Evolutionary conservation across 148 eudicot genomes (phyloP), one percentile per base, ranked within the genome.

Genomic region (Amaranthus hypochondriacus): DNA sequence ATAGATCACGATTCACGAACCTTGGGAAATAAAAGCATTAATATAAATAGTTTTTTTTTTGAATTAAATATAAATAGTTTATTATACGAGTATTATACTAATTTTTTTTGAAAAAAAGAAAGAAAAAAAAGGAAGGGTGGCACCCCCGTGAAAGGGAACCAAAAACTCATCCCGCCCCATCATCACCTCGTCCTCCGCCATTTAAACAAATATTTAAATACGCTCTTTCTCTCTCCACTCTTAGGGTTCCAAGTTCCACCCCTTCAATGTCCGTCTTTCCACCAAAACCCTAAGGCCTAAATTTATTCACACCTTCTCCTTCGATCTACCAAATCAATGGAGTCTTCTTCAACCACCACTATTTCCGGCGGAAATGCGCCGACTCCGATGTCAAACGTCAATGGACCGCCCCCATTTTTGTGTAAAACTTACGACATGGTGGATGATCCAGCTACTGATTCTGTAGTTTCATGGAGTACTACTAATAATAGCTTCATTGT

Each of bases 361-460:
- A 46, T 63, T 15, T 3, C 46, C 6, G 51, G 12, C 73, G 73
- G 71, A 7, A 68, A 68, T 21, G 55, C 73, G 48, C 92, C 90
- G 66, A 62, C 73, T 5, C 87, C 89, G 68, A 72, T 84, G 75
- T 44, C 87, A 18, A 84, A 53, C 67, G 74, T 64, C 15, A 86
- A 82, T 48, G 86, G 79, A 12, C 95, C 95, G 66, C 88, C 92
- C 74, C 92, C 95, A 68, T 90, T 90, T 46, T 82, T 90, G 0
- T 83, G 77, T 42, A 90, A 90, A 78, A 90, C 95, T 0, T 90
- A 90, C 81, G 95, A 90, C 48, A 88, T 90, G 90, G 95, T 90
- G 52, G 87, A 90, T 55, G 92, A 88, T 66, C 87, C 92, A 57
- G 77, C 83, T 0, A 83, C 93, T 7, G 91, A 92, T 66, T 73